phyloP scores from a whole-genome alignment of 2,329 filamentous ascomycete species.

The Sporothrix phasma region DNA sequence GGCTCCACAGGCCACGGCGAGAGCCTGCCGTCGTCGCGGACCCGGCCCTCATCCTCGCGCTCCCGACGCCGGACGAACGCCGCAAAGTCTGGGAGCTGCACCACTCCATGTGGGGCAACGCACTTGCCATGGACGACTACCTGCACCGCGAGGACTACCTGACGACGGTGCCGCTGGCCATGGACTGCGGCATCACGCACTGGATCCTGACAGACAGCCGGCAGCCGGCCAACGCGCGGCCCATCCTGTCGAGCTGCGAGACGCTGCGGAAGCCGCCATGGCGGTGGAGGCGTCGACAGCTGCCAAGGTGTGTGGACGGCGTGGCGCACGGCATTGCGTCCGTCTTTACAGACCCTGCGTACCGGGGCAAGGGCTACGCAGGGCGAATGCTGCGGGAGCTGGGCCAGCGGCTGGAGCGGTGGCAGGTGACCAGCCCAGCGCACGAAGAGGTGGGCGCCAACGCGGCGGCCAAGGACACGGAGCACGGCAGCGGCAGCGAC shows the following conservation, averaged over 20 bases:
- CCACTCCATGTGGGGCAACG: constrained; percentile 47
- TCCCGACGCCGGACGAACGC: constrained; percentile 48
- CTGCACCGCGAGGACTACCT: constrained; percentile 50
- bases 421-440: constrained; percentile 26
- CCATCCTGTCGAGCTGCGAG: constrained; percentile 55
- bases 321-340: constrained; percentile 66
- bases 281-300: constrained; percentile 20
- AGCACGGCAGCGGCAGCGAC: not conserved
- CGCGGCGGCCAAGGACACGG: not conserved
- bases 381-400: constrained; percentile 63
- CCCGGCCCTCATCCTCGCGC: constrained; percentile 37
- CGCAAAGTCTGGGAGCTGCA: constrained; percentile 45
- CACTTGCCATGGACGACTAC: constrained; percentile 46
- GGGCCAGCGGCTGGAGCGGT: constrained; percentile 32
- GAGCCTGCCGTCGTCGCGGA: constrained; percentile 28
- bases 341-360: constrained; percentile 62
- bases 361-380: constrained; percentile 66
- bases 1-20: constrained; percentile 22
- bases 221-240: constrained; percentile 33
- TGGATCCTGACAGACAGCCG: constrained; percentile 52
- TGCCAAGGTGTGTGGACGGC: constrained; percentile 35
- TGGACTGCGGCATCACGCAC: constrained; percentile 47
- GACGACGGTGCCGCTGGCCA: constrained; percentile 46
- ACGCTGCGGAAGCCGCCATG: constrained; percentile 47
- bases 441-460: constrained; percentile 16